Base-by-base conservation (phyloP, 2,329 filamentous ascomycete genomes). In the Cryoendolithus antarcticus region DNA sequence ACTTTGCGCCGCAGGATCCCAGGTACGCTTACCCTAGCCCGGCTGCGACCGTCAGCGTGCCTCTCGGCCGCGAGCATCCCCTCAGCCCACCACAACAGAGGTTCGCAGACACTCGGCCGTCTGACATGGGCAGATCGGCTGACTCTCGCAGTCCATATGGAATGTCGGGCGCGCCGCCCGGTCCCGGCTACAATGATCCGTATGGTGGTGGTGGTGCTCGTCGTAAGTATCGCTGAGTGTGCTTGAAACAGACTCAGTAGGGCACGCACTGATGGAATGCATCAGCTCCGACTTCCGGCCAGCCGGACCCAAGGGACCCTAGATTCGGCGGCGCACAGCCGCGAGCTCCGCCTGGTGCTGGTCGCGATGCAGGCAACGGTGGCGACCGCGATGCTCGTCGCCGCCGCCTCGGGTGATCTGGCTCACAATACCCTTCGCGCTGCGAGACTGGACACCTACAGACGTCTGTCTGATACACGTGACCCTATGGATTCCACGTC, bases 11-110 rank as follows among this genome's bases (percentile, higher is more conserved):
- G 11, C 42, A 47, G 43, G 54, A 57, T 40, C 48, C 53, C 37
- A 51, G 54, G 47, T 56, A 55, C 49, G 53, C 54, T 42, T 58
- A 58, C 43, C 55, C 55, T 44, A 58, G 55, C 45, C 55, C 55
- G 47, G 54, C 54, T 38, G 47, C 50, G 38, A 58, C 55, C 24
- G 49, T 48, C n/a, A 51, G 52, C 9, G 27, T 42, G 35, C 35
- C 44, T 54, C 32, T 43, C 45, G 32, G 45, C 42, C 48, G 53
- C 38, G 53, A 57, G 33, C 47, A 49, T 7, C 42, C 55, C 29
- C 34, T 48, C 31, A 54, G 46, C 36, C 53, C 52, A 11, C 50
- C 46, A 34, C 42, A 46, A 38, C 44, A 45, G 54, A 57, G 55
- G 55, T 57, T 56, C 52, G 54, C 49, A 44, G 39, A 21, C 27